A percentile compares a stretch with the other conserved stretches of the same genome.
phyloP scores from a whole-genome alignment of 768 basidiomycete species.

The Omphalotus guepiniiformis region DNA sequence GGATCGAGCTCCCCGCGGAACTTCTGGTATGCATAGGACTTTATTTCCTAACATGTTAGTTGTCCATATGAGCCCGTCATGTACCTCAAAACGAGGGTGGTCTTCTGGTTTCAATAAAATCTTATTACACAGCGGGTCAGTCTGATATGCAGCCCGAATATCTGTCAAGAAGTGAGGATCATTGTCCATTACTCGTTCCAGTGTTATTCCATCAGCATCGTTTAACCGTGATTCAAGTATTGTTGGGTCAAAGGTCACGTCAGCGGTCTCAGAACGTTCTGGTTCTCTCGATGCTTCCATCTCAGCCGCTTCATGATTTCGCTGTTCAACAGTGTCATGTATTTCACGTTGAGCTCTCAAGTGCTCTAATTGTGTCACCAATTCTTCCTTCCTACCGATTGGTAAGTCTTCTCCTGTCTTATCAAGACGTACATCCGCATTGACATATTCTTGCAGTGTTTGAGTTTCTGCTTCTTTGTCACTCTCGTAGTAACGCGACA shows the following conservation, averaged over 20 bases:
- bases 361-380: not conserved
- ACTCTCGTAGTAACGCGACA: slow-evolving; percentile 27
- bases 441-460: slow-evolving; percentile 16
- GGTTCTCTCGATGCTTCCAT: not conserved
- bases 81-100: not conserved
- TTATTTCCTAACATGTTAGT: not conserved
- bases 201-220: not conserved
- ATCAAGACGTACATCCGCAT: slow-evolving; percentile 19
- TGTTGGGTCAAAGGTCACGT: not conserved
- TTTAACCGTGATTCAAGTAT: not conserved
- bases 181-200: not conserved
- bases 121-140: slow-evolving; percentile 4
- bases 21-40: slow-evolving; percentile 3
- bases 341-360: not conserved
- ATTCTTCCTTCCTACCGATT: not conserved
- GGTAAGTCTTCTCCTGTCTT: not conserved
- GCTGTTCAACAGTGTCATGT: not conserved
- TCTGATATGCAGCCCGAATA: not conserved
- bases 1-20: not conserved
- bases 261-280: not conserved
- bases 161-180: not conserved
- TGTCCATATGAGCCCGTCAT: slow-evolving; percentile 8
- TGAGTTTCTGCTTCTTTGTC: slow-evolving; percentile 15
- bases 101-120: slow-evolving; percentile 10
- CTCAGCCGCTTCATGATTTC: not conserved